Evolutionary conservation across 169 alveolate genomes (phyloP).

Genomic region (Perkinsus olseni): DNA sequence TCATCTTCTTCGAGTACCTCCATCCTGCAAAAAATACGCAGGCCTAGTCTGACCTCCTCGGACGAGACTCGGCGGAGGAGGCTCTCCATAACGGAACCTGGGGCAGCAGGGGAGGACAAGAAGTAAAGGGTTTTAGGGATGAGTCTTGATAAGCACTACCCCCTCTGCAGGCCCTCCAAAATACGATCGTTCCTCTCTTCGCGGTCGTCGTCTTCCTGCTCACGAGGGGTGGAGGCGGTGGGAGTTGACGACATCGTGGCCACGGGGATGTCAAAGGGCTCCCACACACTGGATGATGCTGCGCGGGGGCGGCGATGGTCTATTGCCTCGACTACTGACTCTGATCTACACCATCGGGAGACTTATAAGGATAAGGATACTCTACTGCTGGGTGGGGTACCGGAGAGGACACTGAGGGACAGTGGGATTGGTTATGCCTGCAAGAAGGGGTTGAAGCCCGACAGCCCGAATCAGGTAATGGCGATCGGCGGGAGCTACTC

Average conservation of each 20-base stretch:
- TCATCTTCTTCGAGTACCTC: not conserved
- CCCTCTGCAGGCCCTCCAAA: no score
- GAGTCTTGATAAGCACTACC: not conserved
- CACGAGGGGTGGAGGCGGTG: no score
- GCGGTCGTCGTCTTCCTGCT: no score
- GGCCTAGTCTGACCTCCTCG: not conserved
- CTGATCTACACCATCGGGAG: not conserved
- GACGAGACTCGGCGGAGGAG: not conserved
- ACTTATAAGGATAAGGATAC: not conserved
- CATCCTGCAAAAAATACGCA: not conserved
- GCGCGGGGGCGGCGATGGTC: not conserved
- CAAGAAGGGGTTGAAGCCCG: slow-evolving; percentile 64
- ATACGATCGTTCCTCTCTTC: no score
- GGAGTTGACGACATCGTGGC: not conserved
- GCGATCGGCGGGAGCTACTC: slow-evolving; percentile 26
- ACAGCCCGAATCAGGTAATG: slow-evolving; percentile 53
- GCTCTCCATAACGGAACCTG: not conserved
- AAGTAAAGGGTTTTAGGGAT: not conserved
- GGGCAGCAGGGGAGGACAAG: not conserved
- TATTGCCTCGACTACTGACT: not conserved
- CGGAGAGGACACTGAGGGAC: slow-evolving; percentile 14
- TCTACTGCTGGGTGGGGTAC: not conserved
- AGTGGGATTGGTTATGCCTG: slow-evolving; percentile 58
- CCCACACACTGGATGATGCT: not conserved
- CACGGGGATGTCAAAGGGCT: not conserved